A percentile compares a stretch with the other conserved stretches of the same genome.
phyloP scores from a whole-genome alignment of 2,329 filamentous ascomycete species.

The Diaporthe ampelina region DNA sequence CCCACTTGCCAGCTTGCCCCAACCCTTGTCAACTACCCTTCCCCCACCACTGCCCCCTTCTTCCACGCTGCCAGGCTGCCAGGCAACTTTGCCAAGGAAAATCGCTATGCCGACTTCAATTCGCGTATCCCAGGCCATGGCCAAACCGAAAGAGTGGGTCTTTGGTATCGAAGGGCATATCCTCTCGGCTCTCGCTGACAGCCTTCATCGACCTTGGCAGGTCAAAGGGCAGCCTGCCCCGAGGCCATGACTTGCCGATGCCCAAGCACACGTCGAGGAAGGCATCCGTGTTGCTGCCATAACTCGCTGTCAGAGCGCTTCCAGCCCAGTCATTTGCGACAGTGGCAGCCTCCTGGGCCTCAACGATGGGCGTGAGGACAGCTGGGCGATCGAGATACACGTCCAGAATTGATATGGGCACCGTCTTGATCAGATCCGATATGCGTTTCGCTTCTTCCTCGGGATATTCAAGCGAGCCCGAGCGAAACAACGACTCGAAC shows the following conservation, averaged over 20 bases:
- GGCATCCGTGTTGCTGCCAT: slow-evolving; percentile 55
- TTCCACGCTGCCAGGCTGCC: neutral
- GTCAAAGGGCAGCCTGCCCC: slow-evolving; percentile 61
- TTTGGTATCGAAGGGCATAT: slow-evolving; percentile 47
- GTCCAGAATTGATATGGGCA: slow-evolving; percentile 57
- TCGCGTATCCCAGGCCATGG: slow-evolving; percentile 43
- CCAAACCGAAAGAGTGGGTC: slow-evolving; percentile 47
- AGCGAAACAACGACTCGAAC: slow-evolving; percentile 56
- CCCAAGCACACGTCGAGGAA: slow-evolving; percentile 60
- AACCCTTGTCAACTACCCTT: neutral
- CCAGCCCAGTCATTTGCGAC: slow-evolving; percentile 40
- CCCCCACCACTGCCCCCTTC: neutral
- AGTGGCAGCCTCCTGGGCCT: slow-evolving; percentile 40
- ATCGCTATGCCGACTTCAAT: neutral
- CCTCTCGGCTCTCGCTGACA: slow-evolving; percentile 49
- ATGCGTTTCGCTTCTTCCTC: slow-evolving; percentile 54
- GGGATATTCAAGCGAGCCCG: slow-evolving; percentile 57
- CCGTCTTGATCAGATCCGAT: slow-evolving; percentile 52
- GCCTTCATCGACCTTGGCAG: slow-evolving; percentile 58
- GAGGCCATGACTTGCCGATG: slow-evolving; percentile 47
- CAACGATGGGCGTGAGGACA: slow-evolving; percentile 58
- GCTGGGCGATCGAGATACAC: slow-evolving; percentile 60
- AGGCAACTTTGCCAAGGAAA: neutral
- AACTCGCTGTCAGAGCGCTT: slow-evolving; percentile 55
- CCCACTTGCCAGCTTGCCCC: neutral